Percentiles rank a stretch among this genome's conserved stretches.
Conservation (phyloP, 331 rosid genomes). For the Pyrus hybrid region DNA sequence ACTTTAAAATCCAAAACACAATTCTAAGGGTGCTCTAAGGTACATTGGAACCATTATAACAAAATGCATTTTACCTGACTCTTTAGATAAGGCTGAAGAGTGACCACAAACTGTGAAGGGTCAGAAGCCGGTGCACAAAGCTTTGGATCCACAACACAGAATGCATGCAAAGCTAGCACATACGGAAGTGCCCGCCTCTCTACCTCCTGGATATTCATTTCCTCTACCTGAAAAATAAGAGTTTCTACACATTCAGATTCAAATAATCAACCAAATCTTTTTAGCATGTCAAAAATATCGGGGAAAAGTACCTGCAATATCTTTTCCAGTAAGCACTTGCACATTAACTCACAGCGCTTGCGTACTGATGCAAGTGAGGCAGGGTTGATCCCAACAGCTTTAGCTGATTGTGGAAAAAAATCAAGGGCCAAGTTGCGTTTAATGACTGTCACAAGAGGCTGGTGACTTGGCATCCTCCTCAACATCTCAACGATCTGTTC, state of each 20-base stretch:
- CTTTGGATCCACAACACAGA: slow-evolving; percentile 88
- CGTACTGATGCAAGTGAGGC: slow-evolving; percentile 70
- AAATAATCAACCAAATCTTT: not conserved
- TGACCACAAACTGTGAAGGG: slow-evolving; percentile 93
- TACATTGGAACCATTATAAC: not conserved
- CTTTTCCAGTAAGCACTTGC: slow-evolving; percentile 94
- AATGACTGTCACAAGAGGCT: slow-evolving; percentile 75
- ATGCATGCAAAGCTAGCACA: slow-evolving; percentile 83
- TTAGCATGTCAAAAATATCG: not conserved
- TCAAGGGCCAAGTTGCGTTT: slow-evolving; percentile 91
- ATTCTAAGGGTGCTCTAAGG: not conserved
- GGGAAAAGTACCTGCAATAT: slow-evolving; percentile 62
- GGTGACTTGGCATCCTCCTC: slow-evolving; percentile 80
- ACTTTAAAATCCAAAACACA: not conserved
- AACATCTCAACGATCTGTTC: slow-evolving; percentile 94
- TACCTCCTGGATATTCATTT: slow-evolving; percentile 57
- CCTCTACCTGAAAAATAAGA: slow-evolving; percentile 68
- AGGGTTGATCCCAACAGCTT: slow-evolving; percentile 83
- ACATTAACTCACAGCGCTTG: slow-evolving; percentile 94
- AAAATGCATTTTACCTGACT: slow-evolving; percentile 57
- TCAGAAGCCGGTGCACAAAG: slow-evolving; percentile 94
- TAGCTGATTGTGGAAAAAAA: slow-evolving; percentile 89
- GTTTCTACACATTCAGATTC: slow-evolving; percentile 2
- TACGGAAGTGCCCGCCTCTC: slow-evolving; percentile 77
- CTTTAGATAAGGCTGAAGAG: slow-evolving; percentile 94